Percentiles rank a stretch among this genome's conserved stretches.
These are phyloP conservation scores for Daldinia vernicosa DNA, from an alignment of 495 filamentous ascomycete species.

Conservation along the genomic window DNA sequence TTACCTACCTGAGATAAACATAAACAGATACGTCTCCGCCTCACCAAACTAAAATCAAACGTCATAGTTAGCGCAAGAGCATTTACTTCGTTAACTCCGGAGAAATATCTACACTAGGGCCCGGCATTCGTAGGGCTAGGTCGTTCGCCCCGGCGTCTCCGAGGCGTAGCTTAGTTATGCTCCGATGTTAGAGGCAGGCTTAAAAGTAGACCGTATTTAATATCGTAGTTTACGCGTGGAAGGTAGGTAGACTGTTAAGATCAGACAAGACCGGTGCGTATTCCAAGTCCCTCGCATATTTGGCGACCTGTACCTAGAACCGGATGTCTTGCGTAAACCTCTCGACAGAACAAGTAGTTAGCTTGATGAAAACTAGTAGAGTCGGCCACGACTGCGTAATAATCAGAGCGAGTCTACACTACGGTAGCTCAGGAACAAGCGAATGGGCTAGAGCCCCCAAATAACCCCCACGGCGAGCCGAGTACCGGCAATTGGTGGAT, in stretches of 20 bases:
- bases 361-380: not conserved
- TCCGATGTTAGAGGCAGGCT: not conserved
- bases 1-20: not conserved
- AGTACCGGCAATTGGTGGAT: slow-evolving; percentile 5
- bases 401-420: not conserved
- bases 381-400: not conserved
- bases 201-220: not conserved
- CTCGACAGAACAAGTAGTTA: not conserved
- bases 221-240: not conserved
- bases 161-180: not conserved
- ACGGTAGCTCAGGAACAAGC: not conserved
- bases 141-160: not conserved
- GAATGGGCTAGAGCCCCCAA: slow-evolving; percentile 4
- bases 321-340: not conserved
- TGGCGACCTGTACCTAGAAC: not conserved
- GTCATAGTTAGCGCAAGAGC: not conserved
- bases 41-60: not conserved
- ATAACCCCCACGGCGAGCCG: not conserved
- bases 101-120: not conserved
- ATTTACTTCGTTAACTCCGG: not conserved
- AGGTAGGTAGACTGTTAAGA: not conserved
- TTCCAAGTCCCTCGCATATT: not conserved
- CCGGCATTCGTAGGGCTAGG: not conserved
- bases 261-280: not conserved
- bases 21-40: not conserved